Evolutionary conservation across 2,329 filamentous ascomycete species (phyloP).

Genomic region (Akanthomyces dipterigenus): DNA sequence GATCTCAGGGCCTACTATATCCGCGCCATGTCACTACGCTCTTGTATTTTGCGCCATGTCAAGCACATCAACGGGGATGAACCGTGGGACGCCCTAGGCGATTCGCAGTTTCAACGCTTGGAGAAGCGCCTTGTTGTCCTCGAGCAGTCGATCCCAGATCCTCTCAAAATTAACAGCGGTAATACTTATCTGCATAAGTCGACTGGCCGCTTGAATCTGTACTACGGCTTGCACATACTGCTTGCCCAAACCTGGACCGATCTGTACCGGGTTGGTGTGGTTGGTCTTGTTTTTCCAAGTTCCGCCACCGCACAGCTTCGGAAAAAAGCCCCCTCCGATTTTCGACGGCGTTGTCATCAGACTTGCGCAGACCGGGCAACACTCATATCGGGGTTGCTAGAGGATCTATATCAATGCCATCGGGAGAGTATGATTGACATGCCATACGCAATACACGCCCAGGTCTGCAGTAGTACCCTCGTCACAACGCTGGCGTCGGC

Average conservation of each 20-base stretch:
- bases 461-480: slow-evolving; percentile 10
- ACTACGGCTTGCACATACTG: slow-evolving; percentile 9
- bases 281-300: slow-evolving; percentile 5
- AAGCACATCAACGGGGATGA: slow-evolving; percentile 9
- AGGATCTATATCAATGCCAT: slow-evolving; percentile 6
- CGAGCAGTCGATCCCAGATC: not conserved
- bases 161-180: not conserved
- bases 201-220: slow-evolving; percentile 8
- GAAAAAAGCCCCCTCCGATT: not conserved
- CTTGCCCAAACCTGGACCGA: slow-evolving; percentile 11
- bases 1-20: not conserved
- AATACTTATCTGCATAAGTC: slow-evolving; percentile 9
- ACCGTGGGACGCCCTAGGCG: slow-evolving; percentile 3
- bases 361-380: slow-evolving; percentile 1
- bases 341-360: slow-evolving; percentile 2
- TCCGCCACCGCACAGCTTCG: slow-evolving; percentile 7
- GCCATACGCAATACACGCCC: slow-evolving; percentile 8
- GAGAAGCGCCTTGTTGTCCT: not conserved
- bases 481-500: slow-evolving; percentile 11
- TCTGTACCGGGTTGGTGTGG: slow-evolving; percentile 9
- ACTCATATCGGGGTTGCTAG: not conserved
- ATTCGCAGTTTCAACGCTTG: slow-evolving; percentile 3
- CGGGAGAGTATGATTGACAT: slow-evolving; percentile 9
- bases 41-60: slow-evolving; percentile 6
- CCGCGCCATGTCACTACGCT: slow-evolving; percentile 9